phyloP scores from a whole-genome alignment of 345 rosid genomes.

The Melaleuca quinquenervia region DNA sequence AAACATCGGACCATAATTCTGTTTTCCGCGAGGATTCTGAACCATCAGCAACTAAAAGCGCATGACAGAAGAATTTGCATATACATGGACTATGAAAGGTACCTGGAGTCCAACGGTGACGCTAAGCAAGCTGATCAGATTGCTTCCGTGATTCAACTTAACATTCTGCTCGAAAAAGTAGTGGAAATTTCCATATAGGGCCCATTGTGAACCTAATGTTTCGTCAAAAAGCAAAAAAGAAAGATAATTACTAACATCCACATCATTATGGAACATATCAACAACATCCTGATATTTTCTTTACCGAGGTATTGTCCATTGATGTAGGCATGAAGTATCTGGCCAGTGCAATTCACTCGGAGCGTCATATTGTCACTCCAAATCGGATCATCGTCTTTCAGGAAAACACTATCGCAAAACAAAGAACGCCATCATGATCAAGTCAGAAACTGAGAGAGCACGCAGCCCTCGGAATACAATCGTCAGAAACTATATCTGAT shows the following conservation, averaged over 20 bases:
- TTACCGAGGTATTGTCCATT: slow-evolving; percentile 40
- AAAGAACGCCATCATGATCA: neutral
- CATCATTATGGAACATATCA: neutral
- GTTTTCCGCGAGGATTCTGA: neutral
- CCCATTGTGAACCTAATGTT: slow-evolving; percentile 32
- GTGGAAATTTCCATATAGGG: slow-evolving; percentile 14
- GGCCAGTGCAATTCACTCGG: slow-evolving; percentile 34
- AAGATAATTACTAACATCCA: neutral
- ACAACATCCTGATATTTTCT: neutral
- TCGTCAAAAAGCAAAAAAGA: neutral
- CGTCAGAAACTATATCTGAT: neutral
- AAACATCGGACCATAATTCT: slow-evolving; percentile 32
- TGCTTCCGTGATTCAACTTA: slow-evolving; percentile 25
- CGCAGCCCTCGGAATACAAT: too few species aligned
- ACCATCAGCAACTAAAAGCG: neutral
- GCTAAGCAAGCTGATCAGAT: slow-evolving; percentile 41
- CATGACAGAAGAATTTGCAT: neutral
- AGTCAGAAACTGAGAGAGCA: neutral
- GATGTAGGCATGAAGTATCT: slow-evolving; percentile 44
- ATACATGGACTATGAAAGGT: neutral
- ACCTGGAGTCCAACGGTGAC: slow-evolving; percentile 54
- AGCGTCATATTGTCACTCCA: slow-evolving; percentile 37
- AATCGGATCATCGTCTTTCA: slow-evolving; percentile 26
- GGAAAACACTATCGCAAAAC: slow-evolving; percentile 10
- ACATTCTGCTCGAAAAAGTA: slow-evolving; percentile 22